These are phyloP conservation scores for Salix suchowensis DNA, from an alignment of 345 rosid genomes.

Conservation along the genomic window DNA sequence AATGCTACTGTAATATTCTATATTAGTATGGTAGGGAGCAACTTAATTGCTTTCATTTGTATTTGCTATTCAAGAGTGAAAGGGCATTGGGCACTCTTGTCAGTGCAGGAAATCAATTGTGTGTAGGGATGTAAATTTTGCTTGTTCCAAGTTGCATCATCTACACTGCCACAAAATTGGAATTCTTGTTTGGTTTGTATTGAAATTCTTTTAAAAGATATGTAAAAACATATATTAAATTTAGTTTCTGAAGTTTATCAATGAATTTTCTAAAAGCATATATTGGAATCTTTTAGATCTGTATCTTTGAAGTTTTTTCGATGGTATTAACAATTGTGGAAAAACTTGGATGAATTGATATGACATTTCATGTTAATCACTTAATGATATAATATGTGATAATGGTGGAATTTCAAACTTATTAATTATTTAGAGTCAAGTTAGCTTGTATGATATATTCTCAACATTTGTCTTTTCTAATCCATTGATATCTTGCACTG, in stretches of 20 bases:
- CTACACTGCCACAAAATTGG: too few relatives aligned
- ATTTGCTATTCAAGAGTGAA: neutral
- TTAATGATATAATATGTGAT: neutral
- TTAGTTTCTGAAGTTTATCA: too few relatives aligned
- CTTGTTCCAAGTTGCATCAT: neutral
- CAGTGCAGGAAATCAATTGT: neutral
- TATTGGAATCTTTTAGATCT: too few relatives aligned
- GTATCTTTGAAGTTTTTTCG: too few relatives aligned
- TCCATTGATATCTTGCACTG: slow-evolving; percentile 10
- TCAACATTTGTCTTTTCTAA: neutral
- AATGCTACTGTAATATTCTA: neutral
- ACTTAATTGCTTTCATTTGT: neutral
- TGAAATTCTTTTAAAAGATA: too few relatives aligned
- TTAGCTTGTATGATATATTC: neutral
- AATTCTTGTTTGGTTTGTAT: too few relatives aligned
- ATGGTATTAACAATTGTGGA: too few relatives aligned
- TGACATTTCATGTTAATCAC: too few relatives aligned
- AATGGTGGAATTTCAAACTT: neutral
- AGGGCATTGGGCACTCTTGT: neutral
- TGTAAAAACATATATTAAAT: too few relatives aligned
- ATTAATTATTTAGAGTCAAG: neutral
- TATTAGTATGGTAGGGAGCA: too few relatives aligned
- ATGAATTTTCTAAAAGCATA: too few relatives aligned
- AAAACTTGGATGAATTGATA: too few relatives aligned
- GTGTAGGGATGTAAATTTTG: neutral